Conservation (phyloP, 2,329 filamentous ascomycete species). For the Botrytis hyacinthi region DNA sequence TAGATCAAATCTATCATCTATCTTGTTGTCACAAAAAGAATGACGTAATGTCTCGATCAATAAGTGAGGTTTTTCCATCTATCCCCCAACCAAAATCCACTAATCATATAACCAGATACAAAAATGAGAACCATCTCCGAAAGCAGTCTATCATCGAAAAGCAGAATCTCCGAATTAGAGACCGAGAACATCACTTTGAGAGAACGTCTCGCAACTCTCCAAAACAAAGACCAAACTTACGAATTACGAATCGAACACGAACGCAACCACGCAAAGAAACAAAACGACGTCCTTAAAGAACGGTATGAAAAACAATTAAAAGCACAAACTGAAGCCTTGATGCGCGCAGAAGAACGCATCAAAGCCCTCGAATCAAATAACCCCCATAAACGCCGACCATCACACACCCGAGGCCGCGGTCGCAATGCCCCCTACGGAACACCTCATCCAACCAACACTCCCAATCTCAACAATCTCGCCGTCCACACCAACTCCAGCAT, state of each 20-base stretch:
- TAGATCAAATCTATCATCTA: conserved; percentile 49
- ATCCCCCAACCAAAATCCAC: too few species aligned
- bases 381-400: conserved; percentile 13
- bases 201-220: conserved; percentile 27
- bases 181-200: conserved; percentile 23
- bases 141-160: conserved; percentile 5
- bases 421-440: conserved; percentile 12
- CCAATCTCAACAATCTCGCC: conserved; percentile 6
- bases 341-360: conserved; percentile 21
- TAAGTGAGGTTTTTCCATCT: conserved; percentile 37
- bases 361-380: conserved; percentile 22
- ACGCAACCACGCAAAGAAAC: conserved; percentile 28
- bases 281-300: conserved; percentile 28
- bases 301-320: conserved; percentile 28
- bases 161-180: conserved; percentile 22
- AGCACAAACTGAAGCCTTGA: conserved; percentile 20
- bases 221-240: conserved; percentile 26
- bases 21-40: conserved; percentile 46
- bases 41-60: conserved; percentile 36
- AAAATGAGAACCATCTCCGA: conserved; percentile 27
- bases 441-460: conserved; percentile 17
- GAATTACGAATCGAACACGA: conserved; percentile 29
- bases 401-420: conserved; percentile 26
- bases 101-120: conserved; percentile 22
- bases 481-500: neutral